Percentiles rank a stretch among this genome's conserved stretches.
Conservation (phyloP, 2,329 filamentous ascomycete genomes). For the Verticillium dahliae region DNA sequence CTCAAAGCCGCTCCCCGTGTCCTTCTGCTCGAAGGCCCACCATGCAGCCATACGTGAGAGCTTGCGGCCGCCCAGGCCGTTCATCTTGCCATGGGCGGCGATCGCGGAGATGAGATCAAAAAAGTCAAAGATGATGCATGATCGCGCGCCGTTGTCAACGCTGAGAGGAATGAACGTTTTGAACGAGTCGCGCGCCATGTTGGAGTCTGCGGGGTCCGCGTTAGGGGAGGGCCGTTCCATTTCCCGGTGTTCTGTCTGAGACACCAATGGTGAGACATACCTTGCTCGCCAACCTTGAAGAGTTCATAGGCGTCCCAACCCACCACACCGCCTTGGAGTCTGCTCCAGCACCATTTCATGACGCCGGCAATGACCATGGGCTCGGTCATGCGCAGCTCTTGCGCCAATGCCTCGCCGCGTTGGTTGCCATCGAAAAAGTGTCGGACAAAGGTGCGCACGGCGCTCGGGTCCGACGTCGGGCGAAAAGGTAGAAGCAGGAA, state of each 20-base stretch:
- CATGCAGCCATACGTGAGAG: conserved; percentile 92
- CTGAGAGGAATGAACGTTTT: conserved; percentile 93
- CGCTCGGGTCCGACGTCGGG: conserved; percentile 85
- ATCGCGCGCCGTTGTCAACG: conserved; percentile 78
- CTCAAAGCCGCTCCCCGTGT: conserved; percentile 86
- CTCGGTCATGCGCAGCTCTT: conserved; percentile 88
- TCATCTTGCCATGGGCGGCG: conserved; percentile 86
- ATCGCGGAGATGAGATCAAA: conserved; percentile 89
- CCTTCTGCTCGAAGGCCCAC: conserved; percentile 95
- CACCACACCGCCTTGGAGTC: conserved; percentile 83
- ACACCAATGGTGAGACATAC: conserved; percentile 37
- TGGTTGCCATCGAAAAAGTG: conserved; percentile 78
- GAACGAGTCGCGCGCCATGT: conserved; percentile 87
- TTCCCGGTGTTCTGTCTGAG: neutral
- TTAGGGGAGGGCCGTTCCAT: conserved; percentile 2
- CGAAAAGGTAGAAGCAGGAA: conserved; percentile 93
- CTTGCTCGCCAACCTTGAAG: conserved; percentile 89
- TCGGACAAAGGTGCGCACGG: conserved; percentile 84
- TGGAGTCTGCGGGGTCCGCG: conserved; percentile 59
- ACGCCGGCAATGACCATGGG: conserved; percentile 93
- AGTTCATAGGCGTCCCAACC: conserved; percentile 97
- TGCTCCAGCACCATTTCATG: conserved; percentile 97
- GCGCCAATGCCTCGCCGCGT: conserved; percentile 64
- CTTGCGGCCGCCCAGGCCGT: conserved; percentile 88
- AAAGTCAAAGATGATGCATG: conserved; percentile 90